Evolutionary conservation across 495 filamentous ascomycete genomes (phyloP), one percentile per base, ranked within the genome.

Genomic region (Aspergillus mulundensis): DNA sequence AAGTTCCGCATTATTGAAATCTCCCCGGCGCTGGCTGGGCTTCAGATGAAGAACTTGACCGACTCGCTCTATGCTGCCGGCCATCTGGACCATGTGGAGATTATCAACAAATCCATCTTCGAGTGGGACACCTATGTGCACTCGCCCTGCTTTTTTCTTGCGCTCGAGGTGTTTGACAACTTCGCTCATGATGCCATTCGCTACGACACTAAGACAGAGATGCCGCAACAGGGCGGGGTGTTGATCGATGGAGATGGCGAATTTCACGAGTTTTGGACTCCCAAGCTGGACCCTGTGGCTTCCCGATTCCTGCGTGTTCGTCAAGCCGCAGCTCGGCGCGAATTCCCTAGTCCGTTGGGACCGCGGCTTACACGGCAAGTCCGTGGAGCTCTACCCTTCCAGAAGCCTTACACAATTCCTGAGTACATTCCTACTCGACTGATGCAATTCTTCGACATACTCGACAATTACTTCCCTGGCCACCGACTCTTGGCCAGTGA

Each of bases 81-180:
- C n/a, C 94, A 97, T 74, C 68, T 81, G 0, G 82, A 82, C 63
- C 91, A 89, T 62, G 89, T 99, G 38, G 89, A 96, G 63, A 96
- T 99, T 68, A 86, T 96, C 66, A 96, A 97, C 70, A 79, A 83
- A 58, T 95, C 89, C 61, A 90, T 99, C 66, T 97, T 99, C 70
- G 87, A 94, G 68, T 99, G 95, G 94, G 75, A 87, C 59, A 79
- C 77, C 21, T 88, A 88, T 56, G 90, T 96, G 15, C 85, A 90
- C 7, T 88, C 86, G 1, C 93, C 94, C 0, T 97, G 94, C 77
- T 99, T 94, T 76, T 97, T 99, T 77, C 81, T 99, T 5, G 94
- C 92, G n/a, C 85, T 99, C 62, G 94, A 99, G 67, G 94, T 99
- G 53, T 92, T 97, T 64, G 94, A 99, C 74, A 99, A 99, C 72